Conservation (phyloP, 2,329 filamentous ascomycete genomes). For the Hymenoscyphus repandus region DNA sequence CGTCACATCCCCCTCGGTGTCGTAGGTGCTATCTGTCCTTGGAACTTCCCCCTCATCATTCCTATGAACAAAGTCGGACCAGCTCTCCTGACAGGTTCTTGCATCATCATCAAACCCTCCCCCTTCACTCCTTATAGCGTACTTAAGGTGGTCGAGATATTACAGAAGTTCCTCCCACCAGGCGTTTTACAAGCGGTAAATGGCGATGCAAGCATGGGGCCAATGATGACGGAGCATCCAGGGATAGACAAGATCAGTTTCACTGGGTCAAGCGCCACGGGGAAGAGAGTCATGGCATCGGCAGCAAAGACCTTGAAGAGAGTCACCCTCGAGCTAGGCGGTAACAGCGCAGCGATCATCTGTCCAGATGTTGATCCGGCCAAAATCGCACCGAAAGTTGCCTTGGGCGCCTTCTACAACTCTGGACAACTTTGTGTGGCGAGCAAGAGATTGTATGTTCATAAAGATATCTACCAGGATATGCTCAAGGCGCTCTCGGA, state of each 20-base stretch:
- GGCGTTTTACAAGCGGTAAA: conserved; percentile 53
- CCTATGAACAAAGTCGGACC: conserved; percentile 46
- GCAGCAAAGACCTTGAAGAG: conserved; percentile 46
- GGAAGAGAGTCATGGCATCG: conserved; percentile 44
- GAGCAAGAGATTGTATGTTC: conserved; percentile 56
- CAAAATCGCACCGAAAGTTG: conserved; percentile 39
- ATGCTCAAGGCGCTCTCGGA: conserved; percentile 44
- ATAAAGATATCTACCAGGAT: conserved; percentile 52
- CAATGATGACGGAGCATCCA: conserved; percentile 47
- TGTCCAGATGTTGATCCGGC: conserved; percentile 47
- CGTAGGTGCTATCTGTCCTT: conserved; percentile 51
- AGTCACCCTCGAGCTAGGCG: conserved; percentile 38
- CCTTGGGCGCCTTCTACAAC: conserved; percentile 45
- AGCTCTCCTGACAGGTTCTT: conserved; percentile 46
- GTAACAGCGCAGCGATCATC: conserved; percentile 47
- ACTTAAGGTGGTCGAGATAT: conserved; percentile 48
- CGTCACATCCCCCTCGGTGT: conserved; percentile 45
- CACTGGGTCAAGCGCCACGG: conserved; percentile 48
- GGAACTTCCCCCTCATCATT: conserved; percentile 51
- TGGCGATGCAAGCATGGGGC: conserved; percentile 49
- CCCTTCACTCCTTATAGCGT: conserved; percentile 49
- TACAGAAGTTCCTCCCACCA: conserved; percentile 43
- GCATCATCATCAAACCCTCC: conserved; percentile 54
- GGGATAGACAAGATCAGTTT: conserved; percentile 54
- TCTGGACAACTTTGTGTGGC: conserved; percentile 51